These are phyloP conservation scores for Kwoniella europaea DNA, from an alignment of 768 basidiomycete species.

Conservation along the genomic window DNA sequence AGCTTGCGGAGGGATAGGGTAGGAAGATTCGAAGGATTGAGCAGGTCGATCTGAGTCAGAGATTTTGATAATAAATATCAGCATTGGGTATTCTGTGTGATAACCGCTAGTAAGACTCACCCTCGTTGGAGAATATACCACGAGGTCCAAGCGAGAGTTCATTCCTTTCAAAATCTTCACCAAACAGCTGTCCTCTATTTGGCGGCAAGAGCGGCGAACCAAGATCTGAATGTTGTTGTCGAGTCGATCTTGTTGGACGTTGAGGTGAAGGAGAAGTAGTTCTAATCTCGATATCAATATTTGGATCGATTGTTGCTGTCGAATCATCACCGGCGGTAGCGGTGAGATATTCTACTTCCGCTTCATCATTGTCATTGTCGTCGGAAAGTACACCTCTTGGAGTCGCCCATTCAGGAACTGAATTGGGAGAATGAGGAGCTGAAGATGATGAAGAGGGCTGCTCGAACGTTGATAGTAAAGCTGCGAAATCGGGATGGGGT, in stretches of 20 bases:
- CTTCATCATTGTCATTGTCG: conserved; percentile 26
- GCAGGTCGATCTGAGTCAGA: conserved; percentile 1
- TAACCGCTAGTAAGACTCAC: background rate
- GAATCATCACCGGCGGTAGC: conserved; percentile 12
- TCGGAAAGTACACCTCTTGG: conserved; percentile 11
- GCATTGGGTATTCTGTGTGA: background rate
- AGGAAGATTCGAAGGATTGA: background rate
- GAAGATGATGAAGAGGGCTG: background rate
- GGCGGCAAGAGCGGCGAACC: conserved; percentile 28
- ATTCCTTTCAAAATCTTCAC: conserved; percentile 6
- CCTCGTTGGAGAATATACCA: conserved; percentile 17
- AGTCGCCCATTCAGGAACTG: conserved; percentile 16
- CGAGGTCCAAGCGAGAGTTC: conserved; percentile 18
- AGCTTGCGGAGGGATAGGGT: conserved; percentile 28
- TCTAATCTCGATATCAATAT: conserved; percentile 30
- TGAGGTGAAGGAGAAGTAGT: conserved; percentile 50
- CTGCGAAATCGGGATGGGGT: conserved; percentile 38
- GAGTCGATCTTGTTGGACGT: conserved; percentile 8
- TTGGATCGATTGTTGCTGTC: background rate
- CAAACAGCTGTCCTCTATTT: conserved; percentile 24
- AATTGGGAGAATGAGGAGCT: conserved; percentile 1
- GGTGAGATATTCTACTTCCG: conserved; percentile 36
- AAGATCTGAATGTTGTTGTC: background rate
- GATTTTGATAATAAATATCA: background rate
- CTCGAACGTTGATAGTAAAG: conserved; percentile 36